Evolutionary conservation across 345 rosid genomes (phyloP).

Genomic region (Kandelia obovata): DNA sequence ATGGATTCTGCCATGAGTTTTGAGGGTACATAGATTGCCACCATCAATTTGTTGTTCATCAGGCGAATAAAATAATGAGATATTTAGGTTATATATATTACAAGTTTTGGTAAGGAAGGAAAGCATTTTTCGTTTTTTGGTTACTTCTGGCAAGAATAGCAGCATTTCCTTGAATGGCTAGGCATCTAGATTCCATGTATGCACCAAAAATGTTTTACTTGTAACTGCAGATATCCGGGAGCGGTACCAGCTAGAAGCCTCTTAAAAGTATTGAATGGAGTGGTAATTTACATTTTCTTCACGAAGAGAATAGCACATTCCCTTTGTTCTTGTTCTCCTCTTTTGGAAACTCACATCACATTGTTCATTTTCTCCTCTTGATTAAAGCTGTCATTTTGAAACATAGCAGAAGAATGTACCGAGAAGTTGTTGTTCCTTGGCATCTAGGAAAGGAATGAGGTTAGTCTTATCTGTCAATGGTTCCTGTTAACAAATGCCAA

Average conservation of each 20-base stretch:
- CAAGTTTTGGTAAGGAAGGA: slow-evolving; percentile 30
- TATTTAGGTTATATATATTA: neutral
- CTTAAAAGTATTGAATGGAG: neutral
- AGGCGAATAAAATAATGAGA: too few relatives aligned
- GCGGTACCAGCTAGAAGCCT: neutral
- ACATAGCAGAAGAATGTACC: neutral
- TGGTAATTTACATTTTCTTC: neutral
- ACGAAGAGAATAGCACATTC: neutral
- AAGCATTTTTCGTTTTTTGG: slow-evolving; percentile 26
- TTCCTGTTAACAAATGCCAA: neutral
- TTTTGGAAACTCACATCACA: neutral
- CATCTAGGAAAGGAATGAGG: slow-evolving; percentile 14
- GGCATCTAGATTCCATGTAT: slow-evolving; percentile 12
- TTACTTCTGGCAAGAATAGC: slow-evolving; percentile 31
- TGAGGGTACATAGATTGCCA: neutral
- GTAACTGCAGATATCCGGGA: neutral
- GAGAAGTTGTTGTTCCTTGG: neutral
- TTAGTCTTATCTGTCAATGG: neutral
- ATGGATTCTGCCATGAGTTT: slow-evolving; percentile 22
- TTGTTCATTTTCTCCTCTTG: neutral
- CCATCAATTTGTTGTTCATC: neutral
- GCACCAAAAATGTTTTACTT: neutral
- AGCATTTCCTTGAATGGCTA: slow-evolving; percentile 13
- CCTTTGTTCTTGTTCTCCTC: too few relatives aligned
- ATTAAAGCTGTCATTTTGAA: slow-evolving; percentile 11